Percentiles rank a stretch among this genome's conserved stretches.
Evolutionary conservation across 352 stramenopile genomes (phyloP).

Genomic region (Aphanomyces cochlioides): DNA sequence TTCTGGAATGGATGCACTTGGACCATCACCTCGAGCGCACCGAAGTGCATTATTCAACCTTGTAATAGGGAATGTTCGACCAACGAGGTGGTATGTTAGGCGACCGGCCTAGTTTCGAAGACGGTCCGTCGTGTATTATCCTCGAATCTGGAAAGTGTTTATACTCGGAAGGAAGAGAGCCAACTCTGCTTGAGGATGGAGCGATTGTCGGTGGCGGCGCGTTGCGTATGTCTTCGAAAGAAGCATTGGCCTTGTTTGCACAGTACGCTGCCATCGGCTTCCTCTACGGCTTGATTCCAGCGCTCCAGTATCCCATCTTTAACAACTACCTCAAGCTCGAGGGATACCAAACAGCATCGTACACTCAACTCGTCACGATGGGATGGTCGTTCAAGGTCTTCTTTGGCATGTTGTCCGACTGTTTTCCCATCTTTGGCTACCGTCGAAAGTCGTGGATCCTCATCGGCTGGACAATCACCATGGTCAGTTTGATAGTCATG

Average conservation of each 20-base stretch:
- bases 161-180: too few species aligned
- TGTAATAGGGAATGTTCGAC: too few species aligned
- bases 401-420: slow-evolving; percentile 29
- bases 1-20: too few species aligned
- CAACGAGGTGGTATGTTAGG: too few species aligned
- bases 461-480: not conserved
- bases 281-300: slow-evolving; percentile 13
- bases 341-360: not conserved
- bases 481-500: too few species aligned
- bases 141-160: too few species aligned
- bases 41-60: too few species aligned
- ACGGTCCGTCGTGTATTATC: too few species aligned
- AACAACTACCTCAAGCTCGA: slow-evolving; percentile 16
- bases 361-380: slow-evolving; percentile 12
- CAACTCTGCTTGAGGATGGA: too few species aligned
- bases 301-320: slow-evolving; percentile 17
- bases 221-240: not conserved
- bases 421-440: slow-evolving; percentile 30
- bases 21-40: too few species aligned
- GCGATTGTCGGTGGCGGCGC: too few species aligned
- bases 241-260: slow-evolving; percentile 4
- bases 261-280: slow-evolving; percentile 21
- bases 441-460: slow-evolving; percentile 25
- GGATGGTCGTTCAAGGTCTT: slow-evolving; percentile 31
- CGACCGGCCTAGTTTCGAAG: too few species aligned